phyloP scores from a whole-genome alignment of 257 asterid species.

The Solanum virginianum region DNA sequence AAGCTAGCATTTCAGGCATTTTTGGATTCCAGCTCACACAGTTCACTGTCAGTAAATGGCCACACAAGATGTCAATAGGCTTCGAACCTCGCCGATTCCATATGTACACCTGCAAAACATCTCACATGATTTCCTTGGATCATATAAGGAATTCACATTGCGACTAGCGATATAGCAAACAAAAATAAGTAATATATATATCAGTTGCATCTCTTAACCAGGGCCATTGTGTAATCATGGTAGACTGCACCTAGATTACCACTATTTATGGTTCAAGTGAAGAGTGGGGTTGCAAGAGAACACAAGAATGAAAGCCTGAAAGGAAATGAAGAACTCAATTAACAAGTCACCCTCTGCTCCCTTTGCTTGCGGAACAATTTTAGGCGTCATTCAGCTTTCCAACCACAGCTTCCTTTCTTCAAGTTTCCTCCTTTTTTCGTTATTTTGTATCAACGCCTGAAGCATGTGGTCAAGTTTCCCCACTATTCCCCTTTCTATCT shows the following conservation, averaged over 20 bases:
- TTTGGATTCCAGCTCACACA: slow-evolving; percentile 85
- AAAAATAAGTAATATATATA: background rate
- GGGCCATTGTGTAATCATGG: background rate
- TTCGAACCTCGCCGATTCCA: slow-evolving; percentile 51
- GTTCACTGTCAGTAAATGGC: slow-evolving; percentile 75
- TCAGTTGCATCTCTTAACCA: background rate
- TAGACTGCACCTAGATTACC: background rate
- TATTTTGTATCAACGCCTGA: background rate
- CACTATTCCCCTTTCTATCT: background rate
- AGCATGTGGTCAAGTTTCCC: background rate
- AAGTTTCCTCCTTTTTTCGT: background rate
- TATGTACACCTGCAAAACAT: slow-evolving; percentile 54
- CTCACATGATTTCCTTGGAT: background rate
- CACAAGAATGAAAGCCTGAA: background rate
- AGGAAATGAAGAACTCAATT: background rate
- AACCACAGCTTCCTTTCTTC: background rate
- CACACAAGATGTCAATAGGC: slow-evolving; percentile 68
- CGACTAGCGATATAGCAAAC: background rate
- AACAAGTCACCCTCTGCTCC: background rate
- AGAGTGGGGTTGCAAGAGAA: background rate
- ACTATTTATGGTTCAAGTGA: background rate
- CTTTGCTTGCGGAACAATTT: background rate
- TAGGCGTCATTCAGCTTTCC: background rate
- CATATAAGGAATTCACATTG: background rate
- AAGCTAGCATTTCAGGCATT: slow-evolving; percentile 68